Conservation (phyloP, 106 monocot species). For the Dioscorea alata region DNA sequence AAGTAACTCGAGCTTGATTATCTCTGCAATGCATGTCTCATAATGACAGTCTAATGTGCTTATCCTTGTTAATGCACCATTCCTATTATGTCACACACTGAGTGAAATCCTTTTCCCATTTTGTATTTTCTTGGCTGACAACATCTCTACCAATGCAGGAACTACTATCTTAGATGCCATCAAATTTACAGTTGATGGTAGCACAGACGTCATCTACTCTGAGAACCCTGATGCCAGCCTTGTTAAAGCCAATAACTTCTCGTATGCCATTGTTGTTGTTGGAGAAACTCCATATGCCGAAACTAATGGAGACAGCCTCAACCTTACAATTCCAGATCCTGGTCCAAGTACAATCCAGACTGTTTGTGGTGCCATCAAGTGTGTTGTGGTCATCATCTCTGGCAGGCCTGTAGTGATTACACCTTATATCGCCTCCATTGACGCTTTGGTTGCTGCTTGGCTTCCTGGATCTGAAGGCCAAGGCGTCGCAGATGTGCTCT, state of each 20-base stretch:
- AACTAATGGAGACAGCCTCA: constrained; percentile 41
- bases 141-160: constrained; percentile 19
- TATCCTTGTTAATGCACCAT: no score
- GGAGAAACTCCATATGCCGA: constrained; percentile 72
- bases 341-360: constrained; percentile 47
- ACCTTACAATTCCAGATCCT: constrained; percentile 51
- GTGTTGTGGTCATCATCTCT: constrained; percentile 53
- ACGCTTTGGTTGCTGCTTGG: constrained; percentile 75
- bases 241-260: constrained; percentile 32
- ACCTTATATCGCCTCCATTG: constrained; percentile 37
- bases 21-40: no score
- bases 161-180: constrained; percentile 58
- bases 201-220: constrained; percentile 45
- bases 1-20: no score
- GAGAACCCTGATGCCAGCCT: constrained; percentile 43
- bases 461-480: constrained; percentile 70
- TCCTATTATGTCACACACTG: not conserved
- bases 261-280: constrained; percentile 60
- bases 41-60: no score
- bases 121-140: not conserved
- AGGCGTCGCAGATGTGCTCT: constrained; percentile 63
- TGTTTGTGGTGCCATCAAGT: constrained; percentile 44
- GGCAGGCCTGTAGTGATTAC: constrained; percentile 58
- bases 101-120: not conserved
- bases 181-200: constrained; percentile 32